These are phyloP conservation scores for Capronia americana DNA, from an alignment of 2,329 filamentous ascomycete genomes.

Conservation along the genomic window DNA sequence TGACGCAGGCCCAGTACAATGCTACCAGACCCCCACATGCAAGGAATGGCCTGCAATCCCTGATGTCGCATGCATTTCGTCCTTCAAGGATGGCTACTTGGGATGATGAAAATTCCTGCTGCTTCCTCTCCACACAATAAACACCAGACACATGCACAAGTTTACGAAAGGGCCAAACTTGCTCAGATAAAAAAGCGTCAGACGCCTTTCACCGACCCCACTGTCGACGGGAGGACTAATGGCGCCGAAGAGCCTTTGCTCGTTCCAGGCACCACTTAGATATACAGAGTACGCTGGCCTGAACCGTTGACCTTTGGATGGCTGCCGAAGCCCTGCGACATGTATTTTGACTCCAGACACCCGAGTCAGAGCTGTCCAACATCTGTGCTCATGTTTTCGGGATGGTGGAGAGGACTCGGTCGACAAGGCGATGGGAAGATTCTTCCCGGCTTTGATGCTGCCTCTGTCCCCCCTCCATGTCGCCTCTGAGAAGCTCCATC, in stretches of 20 bases:
- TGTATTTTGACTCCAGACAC: background rate
- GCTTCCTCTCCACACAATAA: background rate
- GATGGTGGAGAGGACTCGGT: background rate
- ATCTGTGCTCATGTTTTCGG: background rate
- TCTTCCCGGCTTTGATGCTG: background rate
- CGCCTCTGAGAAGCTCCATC: background rate
- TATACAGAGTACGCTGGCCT: background rate
- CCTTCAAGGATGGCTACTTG: background rate
- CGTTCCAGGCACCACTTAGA: background rate
- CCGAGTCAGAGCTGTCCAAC: background rate
- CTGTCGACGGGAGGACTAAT: background rate
- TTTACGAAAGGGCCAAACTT: background rate
- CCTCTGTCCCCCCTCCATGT: background rate
- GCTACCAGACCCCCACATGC: background rate
- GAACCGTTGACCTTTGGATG: background rate
- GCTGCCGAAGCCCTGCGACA: too few species aligned
- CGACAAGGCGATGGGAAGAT: background rate
- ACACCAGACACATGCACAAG: background rate
- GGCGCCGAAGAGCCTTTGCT: background rate
- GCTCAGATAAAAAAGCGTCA: background rate
- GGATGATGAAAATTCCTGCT: background rate
- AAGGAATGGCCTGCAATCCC: background rate
- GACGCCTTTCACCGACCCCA: background rate
- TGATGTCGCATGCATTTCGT: conserved; percentile 7
- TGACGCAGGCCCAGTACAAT: conserved; percentile 3